Base-by-base conservation (phyloP, 2,329 filamentous ascomycete species). In the Sporothrix sp. region DNA sequence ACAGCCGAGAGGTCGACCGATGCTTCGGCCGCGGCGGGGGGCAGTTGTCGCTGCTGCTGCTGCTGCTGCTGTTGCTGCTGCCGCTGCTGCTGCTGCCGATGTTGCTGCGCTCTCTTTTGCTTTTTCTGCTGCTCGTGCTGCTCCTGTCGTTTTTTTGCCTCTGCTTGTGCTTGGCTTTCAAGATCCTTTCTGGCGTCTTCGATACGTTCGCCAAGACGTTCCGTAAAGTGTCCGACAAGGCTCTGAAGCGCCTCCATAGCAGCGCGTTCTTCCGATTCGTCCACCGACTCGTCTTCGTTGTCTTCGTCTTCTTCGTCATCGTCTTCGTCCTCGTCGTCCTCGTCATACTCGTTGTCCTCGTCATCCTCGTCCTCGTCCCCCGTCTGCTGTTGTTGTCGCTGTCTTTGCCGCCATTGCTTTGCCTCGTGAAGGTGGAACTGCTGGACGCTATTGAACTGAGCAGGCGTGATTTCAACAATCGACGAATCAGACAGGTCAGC, bases 401-500 rank as follows among this genome's bases (percentile, higher is more conserved):
- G 42, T 14, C 35, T 36, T 7, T 35, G 45, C 9, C 25, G 23
- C 23, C n/a, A 25, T n/a, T 8, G 20, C 16, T 10, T 25, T 21
- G 37, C 7, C 9, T 21, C 42, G 7, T n/a, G 42, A 14, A 20
- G 18, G 6, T 18, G 42, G 10, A 8, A 18, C 7, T 27, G 18
- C 32, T 35, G 10, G 14, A 47, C 42, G 9, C 44, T 44, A 13
- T 43, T 48, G 18, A 55, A 55, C 30, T 55, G 53, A 4, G 42
- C 33, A 8, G 51, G 33, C 1, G 53, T 51, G 20, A 55, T 55
- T 27, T 55, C 53, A 8, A 55, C 39, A 20, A 55, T 33, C 14
- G 53, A 55, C 35, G 53, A 53, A 18, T 44, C 51, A 11, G 51
- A 47, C 16, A 42, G 21, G 2, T 33, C 14, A 18, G 21, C 37